Conservation (phyloP, 2,329 filamentous ascomycete genomes). For the Colletotrichum godetiae region DNA sequence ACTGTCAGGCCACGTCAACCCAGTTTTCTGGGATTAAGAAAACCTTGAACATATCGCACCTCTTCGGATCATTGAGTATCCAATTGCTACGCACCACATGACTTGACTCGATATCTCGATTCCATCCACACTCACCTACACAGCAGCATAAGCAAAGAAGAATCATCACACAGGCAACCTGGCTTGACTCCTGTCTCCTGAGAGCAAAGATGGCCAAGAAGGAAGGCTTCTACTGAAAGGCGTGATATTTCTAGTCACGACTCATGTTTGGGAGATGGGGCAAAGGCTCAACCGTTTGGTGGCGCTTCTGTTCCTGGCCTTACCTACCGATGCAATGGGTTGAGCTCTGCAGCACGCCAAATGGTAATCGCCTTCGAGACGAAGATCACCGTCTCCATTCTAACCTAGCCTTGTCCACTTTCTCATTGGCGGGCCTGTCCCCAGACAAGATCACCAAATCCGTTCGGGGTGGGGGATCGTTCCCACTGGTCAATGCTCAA, state of each 20-base stretch:
- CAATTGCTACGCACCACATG: not conserved
- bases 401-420: not conserved
- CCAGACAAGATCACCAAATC: not conserved
- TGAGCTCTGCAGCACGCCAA: too few relatives aligned
- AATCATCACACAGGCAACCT: not conserved
- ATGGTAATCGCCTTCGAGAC: not conserved
- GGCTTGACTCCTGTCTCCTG: too few relatives aligned
- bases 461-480: not conserved
- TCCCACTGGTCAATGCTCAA: not conserved
- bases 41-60: not conserved
- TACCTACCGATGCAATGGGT: not conserved
- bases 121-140: not conserved
- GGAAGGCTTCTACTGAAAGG: not conserved
- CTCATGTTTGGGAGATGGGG: not conserved
- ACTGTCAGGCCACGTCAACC: not conserved
- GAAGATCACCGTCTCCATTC: not conserved
- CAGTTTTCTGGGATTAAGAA: not conserved
- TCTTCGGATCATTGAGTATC: not conserved
- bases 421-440: not conserved
- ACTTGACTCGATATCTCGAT: not conserved
- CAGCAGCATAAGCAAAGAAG: not conserved
- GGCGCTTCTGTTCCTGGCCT: not conserved
- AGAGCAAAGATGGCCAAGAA: not conserved
- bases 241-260: not conserved
- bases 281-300: not conserved